Evolutionary conservation across 192 early-diverging fungal species (phyloP), one percentile per base, ranked within the genome.

Genomic region (Umbelopsis ramanniana): DNA sequence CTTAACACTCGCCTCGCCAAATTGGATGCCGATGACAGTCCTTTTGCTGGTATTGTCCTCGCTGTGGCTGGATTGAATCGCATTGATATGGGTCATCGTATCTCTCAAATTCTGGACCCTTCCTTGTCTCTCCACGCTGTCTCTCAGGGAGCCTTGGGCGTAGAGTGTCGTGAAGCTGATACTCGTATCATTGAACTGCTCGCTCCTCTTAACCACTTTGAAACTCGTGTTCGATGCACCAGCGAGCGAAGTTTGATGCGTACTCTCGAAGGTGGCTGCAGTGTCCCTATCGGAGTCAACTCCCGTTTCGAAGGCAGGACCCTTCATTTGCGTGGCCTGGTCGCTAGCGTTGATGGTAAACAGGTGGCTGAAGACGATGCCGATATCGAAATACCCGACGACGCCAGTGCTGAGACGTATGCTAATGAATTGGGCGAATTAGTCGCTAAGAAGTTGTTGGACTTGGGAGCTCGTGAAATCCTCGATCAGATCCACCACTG

Each of bases 191-290:
- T 79, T 17, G 66, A 71, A 24, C 33, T 95, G 22, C 74, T 96
- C n/a, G 74, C 72, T 4, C 78, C 83, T 17, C 86, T 98, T 21
- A 87, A 93, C 45, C 89, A 96, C 71, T 21, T 72, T 45, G 78
- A 77, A 7, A 89, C 94, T 0, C 76, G 89, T 37, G 63, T 95
- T 24, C 76, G 86, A 50, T 95, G 94, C 68, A 75, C 85, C 43
- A 90, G 92, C 11, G 96, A 99, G 76, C 93, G 95, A 15, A 82
- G 89, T 43, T 85, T 96, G 72, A 95, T 97, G 95, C 86, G 91
- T 26, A 84, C 79, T 37, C 80, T 99, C 24, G 95, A 99, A 82
- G 97, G 97, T 45, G 97, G 97, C 4, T 98, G 97, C 84, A 92
- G 89, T 57, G 95, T 98, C 52, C 96, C 97, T 5, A 90, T 98